These are phyloP conservation scores for Omphalotus guepiniiformis DNA, from an alignment of 768 basidiomycete species.

Conservation along the genomic window DNA sequence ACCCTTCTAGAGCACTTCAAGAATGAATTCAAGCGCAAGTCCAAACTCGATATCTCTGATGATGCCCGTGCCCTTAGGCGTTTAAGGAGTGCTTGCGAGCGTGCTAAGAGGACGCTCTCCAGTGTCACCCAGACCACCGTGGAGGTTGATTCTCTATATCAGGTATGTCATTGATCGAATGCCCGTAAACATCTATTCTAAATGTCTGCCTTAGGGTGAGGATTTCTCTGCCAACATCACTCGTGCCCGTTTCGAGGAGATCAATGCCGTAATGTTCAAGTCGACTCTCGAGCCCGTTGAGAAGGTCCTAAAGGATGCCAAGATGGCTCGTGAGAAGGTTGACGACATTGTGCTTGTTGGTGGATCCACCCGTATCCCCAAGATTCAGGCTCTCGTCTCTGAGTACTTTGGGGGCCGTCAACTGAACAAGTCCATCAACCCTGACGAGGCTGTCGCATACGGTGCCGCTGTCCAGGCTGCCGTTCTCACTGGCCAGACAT, in stretches of 20 bases:
- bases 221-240: slow-evolving; percentile 99
- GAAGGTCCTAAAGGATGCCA: slow-evolving; percentile 98
- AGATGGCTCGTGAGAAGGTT: slow-evolving; percentile 95
- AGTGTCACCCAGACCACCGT: slow-evolving; percentile 98
- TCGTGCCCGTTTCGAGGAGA: slow-evolving; percentile 99
- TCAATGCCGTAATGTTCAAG: slow-evolving; percentile 93
- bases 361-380: slow-evolving; percentile 99
- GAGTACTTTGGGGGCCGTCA: slow-evolving; percentile 98
- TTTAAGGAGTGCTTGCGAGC: slow-evolving; percentile 95
- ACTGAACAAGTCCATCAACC: slow-evolving; percentile 99
- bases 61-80: slow-evolving; percentile 97
- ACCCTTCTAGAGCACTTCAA: slow-evolving; percentile 98
- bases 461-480: slow-evolving; percentile 99
- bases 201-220: slow-evolving; percentile 58
- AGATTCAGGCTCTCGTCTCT: slow-evolving; percentile 96
- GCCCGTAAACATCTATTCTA: slow-evolving; percentile 5
- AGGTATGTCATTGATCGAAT: slow-evolving; percentile 43
- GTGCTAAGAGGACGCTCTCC: slow-evolving; percentile 98
- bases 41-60: slow-evolving; percentile 94
- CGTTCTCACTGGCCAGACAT: slow-evolving; percentile 96
- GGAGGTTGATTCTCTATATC: slow-evolving; percentile 98
- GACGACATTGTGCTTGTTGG: slow-evolving; percentile 99
- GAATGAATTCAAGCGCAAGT: slow-evolving; percentile 98
- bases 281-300: slow-evolving; percentile 98
- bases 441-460: slow-evolving; percentile 99